phyloP scores from a whole-genome alignment of 2,329 filamentous ascomycete genomes.

The Hymenoscyphus fructigenus region DNA sequence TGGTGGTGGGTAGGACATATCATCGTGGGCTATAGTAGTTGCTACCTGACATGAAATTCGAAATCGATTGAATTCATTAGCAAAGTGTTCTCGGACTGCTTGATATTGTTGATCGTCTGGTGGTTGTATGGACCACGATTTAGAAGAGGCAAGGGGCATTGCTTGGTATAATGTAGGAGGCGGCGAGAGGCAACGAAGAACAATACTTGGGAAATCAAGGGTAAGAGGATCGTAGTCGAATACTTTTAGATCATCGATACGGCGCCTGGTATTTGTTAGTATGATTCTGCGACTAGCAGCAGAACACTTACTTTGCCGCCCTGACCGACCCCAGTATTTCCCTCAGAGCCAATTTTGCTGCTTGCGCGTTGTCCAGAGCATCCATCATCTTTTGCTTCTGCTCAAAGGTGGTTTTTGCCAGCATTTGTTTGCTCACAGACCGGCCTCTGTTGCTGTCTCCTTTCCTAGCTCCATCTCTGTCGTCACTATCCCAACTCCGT shows the following conservation, averaged over 20 bases:
- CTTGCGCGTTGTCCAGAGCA: constrained; percentile 75
- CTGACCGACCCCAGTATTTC: constrained; percentile 80
- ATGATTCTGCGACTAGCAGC: not conserved
- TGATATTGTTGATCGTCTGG: constrained; percentile 73
- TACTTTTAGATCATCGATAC: constrained; percentile 56
- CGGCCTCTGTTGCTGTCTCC: constrained; percentile 35
- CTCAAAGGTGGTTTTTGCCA: constrained; percentile 57
- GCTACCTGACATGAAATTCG: constrained; percentile 52
- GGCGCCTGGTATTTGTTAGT: constrained; percentile 44
- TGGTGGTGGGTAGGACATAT: constrained; percentile 46
- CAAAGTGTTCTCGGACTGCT: constrained; percentile 66
- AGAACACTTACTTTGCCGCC: constrained; percentile 70
- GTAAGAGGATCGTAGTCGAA: constrained; percentile 83
- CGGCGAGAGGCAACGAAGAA: constrained; percentile 75
- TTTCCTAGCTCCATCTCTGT: constrained; percentile 37
- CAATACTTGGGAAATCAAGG: constrained; percentile 83
- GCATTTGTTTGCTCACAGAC: constrained; percentile 49
- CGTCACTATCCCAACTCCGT: constrained; percentile 38
- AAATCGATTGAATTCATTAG: constrained; percentile 66
- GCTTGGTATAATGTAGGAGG: constrained; percentile 77
- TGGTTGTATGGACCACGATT: constrained; percentile 78
- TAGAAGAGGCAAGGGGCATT: constrained; percentile 72
- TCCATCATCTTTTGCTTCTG: constrained; percentile 63
- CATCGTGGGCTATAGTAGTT: constrained; percentile 51
- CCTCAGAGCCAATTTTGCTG: constrained; percentile 79